Evolutionary conservation across 2,329 filamentous ascomycete genomes (phyloP), one percentile per base, ranked within the genome.

Genomic region (Sporothrix protearum): DNA sequence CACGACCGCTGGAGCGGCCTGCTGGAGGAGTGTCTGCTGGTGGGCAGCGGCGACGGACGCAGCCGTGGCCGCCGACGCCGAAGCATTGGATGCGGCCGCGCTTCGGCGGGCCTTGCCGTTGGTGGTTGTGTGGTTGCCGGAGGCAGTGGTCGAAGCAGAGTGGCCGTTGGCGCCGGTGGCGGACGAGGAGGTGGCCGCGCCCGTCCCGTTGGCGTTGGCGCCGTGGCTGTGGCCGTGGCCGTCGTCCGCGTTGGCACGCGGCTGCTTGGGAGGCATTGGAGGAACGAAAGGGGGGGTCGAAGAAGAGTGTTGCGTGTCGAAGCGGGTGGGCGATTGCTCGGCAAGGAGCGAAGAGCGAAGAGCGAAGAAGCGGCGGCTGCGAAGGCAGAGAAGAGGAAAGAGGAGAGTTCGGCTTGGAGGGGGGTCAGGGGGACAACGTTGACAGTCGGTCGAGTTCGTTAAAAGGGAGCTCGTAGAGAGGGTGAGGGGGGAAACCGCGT

Each of bases 31-130:
- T 10, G 59, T 25, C 59, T 63, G 59, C 59, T 63, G 59, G 59
- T 63, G 59, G 36, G 36, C 51, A 4, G 70, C 49, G 9, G 70
- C 53, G 2, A 53, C 72, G 28, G 57, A 53, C 0, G 49, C 49
- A 10, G 72, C 71, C 4, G 70, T 36, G 49, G 72, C 69, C 0
- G 73, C 69, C 45, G 76, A 74, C 47, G 74, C 72, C 16, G 72
- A 73, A 49, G 75, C 72, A 80, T 83, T 73, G 80, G 85, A 85
- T 78, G 85, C 87, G 71, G 83, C 85, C 19, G 83, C 84, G 0
- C 69, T 22, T 49, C 87, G 84, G 69, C 86, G 85, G 80, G 87
- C 83, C 78, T 89, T 89, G 73, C 36, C 36, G 74, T 63, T 9
- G 71, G 36, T 19, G 82, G 77, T 42, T 30, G 55, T 36, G 30